A percentile compares a stretch with the other conserved stretches of the same genome.
These are phyloP conservation scores for Tephrocybe sp. DNA, from an alignment of 768 basidiomycete species.

Conservation along the genomic window DNA sequence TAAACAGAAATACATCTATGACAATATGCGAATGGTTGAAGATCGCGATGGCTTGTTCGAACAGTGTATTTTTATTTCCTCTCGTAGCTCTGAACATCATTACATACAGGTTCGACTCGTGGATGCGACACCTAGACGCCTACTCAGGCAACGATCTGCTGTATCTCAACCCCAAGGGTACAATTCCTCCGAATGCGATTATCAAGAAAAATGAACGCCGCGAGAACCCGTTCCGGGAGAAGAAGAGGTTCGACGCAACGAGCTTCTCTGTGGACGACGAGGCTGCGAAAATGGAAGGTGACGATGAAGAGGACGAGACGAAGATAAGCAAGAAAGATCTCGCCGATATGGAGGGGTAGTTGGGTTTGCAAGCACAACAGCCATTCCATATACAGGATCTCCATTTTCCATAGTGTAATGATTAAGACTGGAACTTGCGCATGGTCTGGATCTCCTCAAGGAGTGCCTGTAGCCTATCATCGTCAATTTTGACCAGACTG, in stretches of 20 bases:
- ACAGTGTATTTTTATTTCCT: slow-evolving; percentile 28
- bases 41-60: slow-evolving; percentile 66
- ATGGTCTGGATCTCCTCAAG: slow-evolving; percentile 88
- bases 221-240: slow-evolving; percentile 64
- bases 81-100: background rate
- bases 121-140: slow-evolving; percentile 72
- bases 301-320: slow-evolving; percentile 36
- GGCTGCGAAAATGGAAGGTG: slow-evolving; percentile 28
- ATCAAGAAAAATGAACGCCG: slow-evolving; percentile 58
- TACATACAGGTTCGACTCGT: slow-evolving; percentile 80
- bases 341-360: slow-evolving; percentile 53
- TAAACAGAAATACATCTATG: slow-evolving; percentile 84
- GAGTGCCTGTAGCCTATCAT: slow-evolving; percentile 77
- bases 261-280: slow-evolving; percentile 38
- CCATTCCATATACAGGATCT: no score
- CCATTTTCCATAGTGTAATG: no score
- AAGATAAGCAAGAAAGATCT: slow-evolving; percentile 38
- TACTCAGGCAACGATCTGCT: slow-evolving; percentile 77
- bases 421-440: slow-evolving; percentile 82
- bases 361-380: no score
- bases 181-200: slow-evolving; percentile 69
- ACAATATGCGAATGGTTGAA: slow-evolving; percentile 83
- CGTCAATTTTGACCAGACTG: slow-evolving; percentile 85
- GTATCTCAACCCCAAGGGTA: slow-evolving; percentile 75
- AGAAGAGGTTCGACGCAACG: slow-evolving; percentile 65